Base-by-base conservation (phyloP, 2,329 filamentous ascomycete species). In the Trichophyton verrucosum region DNA sequence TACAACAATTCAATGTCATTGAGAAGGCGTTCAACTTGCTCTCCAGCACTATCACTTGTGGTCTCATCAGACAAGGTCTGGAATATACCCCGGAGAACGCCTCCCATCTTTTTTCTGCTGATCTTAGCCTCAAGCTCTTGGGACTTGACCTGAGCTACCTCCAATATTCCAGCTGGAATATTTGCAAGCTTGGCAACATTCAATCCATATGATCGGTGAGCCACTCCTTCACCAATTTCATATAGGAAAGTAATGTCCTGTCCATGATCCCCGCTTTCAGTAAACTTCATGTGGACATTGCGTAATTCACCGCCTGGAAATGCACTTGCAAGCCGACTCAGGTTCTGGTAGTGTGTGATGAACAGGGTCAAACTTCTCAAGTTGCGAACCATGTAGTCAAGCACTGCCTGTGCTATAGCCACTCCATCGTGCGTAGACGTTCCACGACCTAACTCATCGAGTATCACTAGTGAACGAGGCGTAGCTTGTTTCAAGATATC, bases 211-310 rank as follows among this genome's bases (percentile, higher is more conserved):
- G 89, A 95, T 3, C 94, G 82, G 78, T 97, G 91, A 7, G 94
- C 92, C 9, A 95, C 89, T 9, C 94, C 94, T 65, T 94, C 89
- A 0, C 84, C 87, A 1, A 96, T 87, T 71, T 96, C 90, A 71
- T 99, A 99, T 57, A 99, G 74, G 69, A 99, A 99, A 0, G 94
- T 96, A 49, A 99, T 87, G 53, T 95, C 86, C 64, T 90, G 58
- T 38, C 64, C 64, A 84, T 75, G 77, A 1, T 77, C 73, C 1
- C 69, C 72, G 0, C 72, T 73, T 69, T 84, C 81, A 2, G 82
- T 84, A 74, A 99, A 99, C 58, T 83, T 84, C 92, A 99, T 97
- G 72, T 99, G 94, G 55, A 96, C 89, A 72, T 97, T 97, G 67
- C 81, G 84, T 66, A 96, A 71, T 68, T 84, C 86, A 1, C 81